Conservation (phyloP, 139 green algal genomes). For the Tetradesmus lagerheimii region DNA sequence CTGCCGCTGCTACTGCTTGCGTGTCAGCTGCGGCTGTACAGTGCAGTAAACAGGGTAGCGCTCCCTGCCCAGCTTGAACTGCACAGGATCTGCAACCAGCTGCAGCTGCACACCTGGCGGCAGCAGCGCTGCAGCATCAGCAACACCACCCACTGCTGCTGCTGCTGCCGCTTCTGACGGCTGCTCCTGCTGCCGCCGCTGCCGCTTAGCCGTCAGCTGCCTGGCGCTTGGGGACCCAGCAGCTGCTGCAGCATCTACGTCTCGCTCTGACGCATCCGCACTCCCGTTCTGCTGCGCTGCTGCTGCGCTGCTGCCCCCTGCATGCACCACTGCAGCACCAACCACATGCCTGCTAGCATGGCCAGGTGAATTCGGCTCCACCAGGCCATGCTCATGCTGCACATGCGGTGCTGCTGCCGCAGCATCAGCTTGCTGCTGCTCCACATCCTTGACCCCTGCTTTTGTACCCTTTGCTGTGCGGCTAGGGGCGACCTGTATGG, state of each 20-base stretch:
- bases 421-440: slow-evolving; percentile 26
- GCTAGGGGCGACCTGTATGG: slow-evolving; percentile 76
- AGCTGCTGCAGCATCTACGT: neutral
- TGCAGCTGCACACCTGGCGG: neutral
- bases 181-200: neutral
- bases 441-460: neutral
- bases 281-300: neutral
- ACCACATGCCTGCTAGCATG: neutral
- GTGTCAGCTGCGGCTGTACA: slow-evolving; percentile 4
- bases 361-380: neutral
- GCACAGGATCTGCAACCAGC: neutral
- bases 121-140: neutral
- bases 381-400: slow-evolving; percentile 3
- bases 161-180: neutral
- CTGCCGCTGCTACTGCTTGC: neutral
- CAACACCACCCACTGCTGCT: neutral
- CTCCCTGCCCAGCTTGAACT: neutral
- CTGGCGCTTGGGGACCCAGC: neutral
- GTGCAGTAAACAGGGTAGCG: neutral
- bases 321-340: slow-evolving; percentile 2
- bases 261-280: too few species aligned
- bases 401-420: slow-evolving; percentile 25
- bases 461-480: slow-evolving; percentile 47
- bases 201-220: neutral
- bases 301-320: neutral